Percentiles rank a stretch among this genome's conserved stretches.
phyloP scores from a whole-genome alignment of 495 filamentous ascomycete species.

The Penicillium soppii region DNA sequence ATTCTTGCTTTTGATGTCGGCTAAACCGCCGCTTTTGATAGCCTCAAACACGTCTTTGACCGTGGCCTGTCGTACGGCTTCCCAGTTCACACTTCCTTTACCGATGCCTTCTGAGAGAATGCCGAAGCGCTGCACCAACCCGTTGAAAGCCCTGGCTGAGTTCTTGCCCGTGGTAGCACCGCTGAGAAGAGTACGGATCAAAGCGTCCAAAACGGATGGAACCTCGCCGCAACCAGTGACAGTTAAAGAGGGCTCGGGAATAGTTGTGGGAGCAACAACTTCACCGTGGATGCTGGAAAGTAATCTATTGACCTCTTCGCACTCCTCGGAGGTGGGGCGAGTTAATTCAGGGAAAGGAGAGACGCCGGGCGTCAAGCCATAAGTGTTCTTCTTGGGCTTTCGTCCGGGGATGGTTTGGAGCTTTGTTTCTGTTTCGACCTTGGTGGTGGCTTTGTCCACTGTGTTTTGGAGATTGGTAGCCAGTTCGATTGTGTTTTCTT shows the following conservation, averaged over 20 bases:
- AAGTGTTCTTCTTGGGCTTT: constrained; percentile 25
- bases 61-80: constrained; percentile 67
- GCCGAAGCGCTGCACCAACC: constrained; percentile 69
- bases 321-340: constrained; percentile 69
- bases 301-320: constrained; percentile 69
- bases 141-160: constrained; percentile 67
- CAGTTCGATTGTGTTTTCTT: constrained; percentile 10
- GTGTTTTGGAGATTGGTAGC: constrained; percentile 16
- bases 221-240: constrained; percentile 92
- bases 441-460: constrained; percentile 18
- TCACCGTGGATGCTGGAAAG: constrained; percentile 67
- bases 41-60: constrained; percentile 65
- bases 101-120: constrained; percentile 58
- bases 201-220: constrained; percentile 83
- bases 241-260: constrained; percentile 74
- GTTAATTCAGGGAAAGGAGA: constrained; percentile 69
- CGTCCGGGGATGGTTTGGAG: constrained; percentile 15
- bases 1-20: constrained; percentile 65
- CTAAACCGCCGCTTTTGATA: constrained; percentile 71
- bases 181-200: constrained; percentile 79
- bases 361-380: constrained; percentile 42
- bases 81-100: constrained; percentile 84
- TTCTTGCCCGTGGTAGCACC: constrained; percentile 69
- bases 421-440: constrained; percentile 4
- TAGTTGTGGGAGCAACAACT: constrained; percentile 60